phyloP scores from a whole-genome alignment of 2,329 filamentous ascomycete species.

The Ophiostoma perfectum region DNA sequence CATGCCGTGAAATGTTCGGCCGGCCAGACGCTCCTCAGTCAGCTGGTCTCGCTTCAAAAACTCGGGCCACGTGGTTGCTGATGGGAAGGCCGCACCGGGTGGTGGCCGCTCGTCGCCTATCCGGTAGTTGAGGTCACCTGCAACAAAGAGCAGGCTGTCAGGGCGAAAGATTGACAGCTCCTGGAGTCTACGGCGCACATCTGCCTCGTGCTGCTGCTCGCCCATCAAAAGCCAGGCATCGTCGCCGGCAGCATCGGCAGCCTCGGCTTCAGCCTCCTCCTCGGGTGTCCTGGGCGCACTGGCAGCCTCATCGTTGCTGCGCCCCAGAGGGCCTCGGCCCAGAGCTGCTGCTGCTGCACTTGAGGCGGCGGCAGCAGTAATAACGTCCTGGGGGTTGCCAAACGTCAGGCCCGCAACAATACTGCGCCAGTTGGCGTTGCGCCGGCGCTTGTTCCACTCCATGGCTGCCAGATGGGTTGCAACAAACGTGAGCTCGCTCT shows the following conservation, averaged over 20 bases:
- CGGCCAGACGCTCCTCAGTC: conserved; percentile 60
- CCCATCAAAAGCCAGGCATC: conserved; percentile 35
- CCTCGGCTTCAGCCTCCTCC: conserved; percentile 35
- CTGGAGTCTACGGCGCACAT: conserved; percentile 38
- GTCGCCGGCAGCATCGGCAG: conserved; percentile 24
- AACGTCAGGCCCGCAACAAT: conserved; percentile 81
- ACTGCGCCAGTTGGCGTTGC: conserved; percentile 84
- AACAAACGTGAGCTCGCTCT: conserved; percentile 72
- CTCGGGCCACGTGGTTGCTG: conserved; percentile 55
- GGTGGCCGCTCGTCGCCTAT: conserved; percentile 63
- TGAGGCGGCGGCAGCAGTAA: neutral
- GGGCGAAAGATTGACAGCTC: conserved; percentile 67
- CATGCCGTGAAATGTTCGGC: conserved; percentile 71
- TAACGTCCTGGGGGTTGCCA: conserved; percentile 44
- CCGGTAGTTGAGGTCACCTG: conserved; percentile 92
- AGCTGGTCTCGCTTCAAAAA: conserved; percentile 77
- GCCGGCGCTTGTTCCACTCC: conserved; percentile 67
- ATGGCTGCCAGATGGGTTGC: conserved; percentile 83
- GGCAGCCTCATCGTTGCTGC: conserved; percentile 26
- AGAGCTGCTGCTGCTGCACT: neutral
- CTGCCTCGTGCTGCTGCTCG: conserved; percentile 23
- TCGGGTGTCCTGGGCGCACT: conserved; percentile 29
- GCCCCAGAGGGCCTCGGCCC: conserved; percentile 20
- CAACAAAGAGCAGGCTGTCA: conserved; percentile 72
- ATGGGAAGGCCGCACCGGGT: conserved; percentile 58